Percentiles rank a stretch among this genome's conserved stretches.
These are phyloP conservation scores for Spathaspora sp. DNA, from an alignment of 805 yeast genomes.

Conservation along the genomic window DNA sequence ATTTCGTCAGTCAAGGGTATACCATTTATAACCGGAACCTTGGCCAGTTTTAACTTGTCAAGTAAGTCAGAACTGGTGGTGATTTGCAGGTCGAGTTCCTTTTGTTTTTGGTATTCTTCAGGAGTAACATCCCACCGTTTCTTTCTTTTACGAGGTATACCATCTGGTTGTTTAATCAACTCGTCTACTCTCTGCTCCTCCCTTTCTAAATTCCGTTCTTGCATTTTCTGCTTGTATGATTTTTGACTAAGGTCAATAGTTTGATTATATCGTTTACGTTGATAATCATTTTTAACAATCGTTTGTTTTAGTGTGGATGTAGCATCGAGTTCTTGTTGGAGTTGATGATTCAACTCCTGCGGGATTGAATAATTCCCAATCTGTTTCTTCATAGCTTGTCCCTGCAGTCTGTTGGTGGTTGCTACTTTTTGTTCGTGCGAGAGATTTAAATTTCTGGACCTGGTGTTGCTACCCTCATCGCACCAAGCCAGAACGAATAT, in stretches of 20 bases:
- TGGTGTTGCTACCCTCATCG: background rate
- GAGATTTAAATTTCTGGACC: too few relatives aligned
- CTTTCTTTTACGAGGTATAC: conserved; percentile 18
- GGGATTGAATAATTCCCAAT: conserved; percentile 32
- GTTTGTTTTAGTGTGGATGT: conserved; percentile 2
- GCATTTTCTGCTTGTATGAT: conserved; percentile 42
- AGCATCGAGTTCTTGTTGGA: conserved; percentile 14
- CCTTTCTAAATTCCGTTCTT: conserved; percentile 38
- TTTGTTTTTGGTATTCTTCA: conserved; percentile 21
- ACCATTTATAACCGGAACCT: conserved; percentile 27
- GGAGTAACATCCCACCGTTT: conserved; percentile 46
- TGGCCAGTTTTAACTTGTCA: conserved; percentile 7
- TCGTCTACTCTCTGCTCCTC: conserved; percentile 24
- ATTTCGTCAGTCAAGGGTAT: conserved; percentile 40
- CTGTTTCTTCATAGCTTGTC: conserved; percentile 13
- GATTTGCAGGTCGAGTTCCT: background rate
- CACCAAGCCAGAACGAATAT: background rate
- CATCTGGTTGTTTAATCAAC: conserved; percentile 17
- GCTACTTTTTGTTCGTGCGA: too few relatives aligned
- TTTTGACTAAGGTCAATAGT: conserved; percentile 21
- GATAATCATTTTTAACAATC: conserved; percentile 22
- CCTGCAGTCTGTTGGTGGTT: too few relatives aligned
- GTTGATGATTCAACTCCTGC: conserved; percentile 20
- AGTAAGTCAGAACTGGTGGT: background rate
- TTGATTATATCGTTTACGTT: conserved; percentile 21